These are phyloP conservation scores for Cutaneotrichosporon sp. DNA, from an alignment of 1,284 basidiomycete genomes.

Conservation along the genomic window DNA sequence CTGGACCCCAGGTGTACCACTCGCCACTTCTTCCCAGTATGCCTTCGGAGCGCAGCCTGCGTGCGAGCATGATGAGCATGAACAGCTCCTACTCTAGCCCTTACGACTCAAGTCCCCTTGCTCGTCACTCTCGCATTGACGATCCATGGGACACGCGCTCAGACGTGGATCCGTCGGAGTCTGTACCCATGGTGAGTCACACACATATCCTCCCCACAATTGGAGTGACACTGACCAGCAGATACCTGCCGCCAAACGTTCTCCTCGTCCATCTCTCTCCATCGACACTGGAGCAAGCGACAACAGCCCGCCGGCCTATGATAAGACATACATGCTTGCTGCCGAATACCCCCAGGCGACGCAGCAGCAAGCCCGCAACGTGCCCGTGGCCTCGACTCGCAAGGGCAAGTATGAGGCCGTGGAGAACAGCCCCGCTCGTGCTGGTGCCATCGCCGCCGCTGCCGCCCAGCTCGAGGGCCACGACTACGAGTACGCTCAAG, in stretches of 20 bases:
- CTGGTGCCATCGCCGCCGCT: not conserved
- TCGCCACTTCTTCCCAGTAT: not conserved
- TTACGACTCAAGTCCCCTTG: conserved; percentile 2
- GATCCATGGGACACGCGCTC: conserved; percentile 2
- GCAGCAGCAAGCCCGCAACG: no score
- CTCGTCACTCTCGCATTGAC: not conserved
- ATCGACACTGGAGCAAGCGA: not conserved
- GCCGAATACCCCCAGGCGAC: not conserved
- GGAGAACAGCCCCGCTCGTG: not conserved
- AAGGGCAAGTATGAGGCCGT: not conserved
- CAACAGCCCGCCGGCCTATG: not conserved
- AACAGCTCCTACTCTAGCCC: not conserved
- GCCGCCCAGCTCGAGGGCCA: not conserved
- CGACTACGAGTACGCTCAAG: not conserved
- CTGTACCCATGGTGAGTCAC: not conserved
- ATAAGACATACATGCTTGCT: not conserved
- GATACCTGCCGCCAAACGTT: not conserved
- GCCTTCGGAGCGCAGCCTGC: not conserved
- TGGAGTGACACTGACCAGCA: not conserved
- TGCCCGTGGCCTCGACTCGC: not conserved
- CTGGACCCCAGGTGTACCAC: not conserved
- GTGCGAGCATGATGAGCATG: not conserved
- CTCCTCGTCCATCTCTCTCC: not conserved
- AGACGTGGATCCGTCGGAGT: not conserved
- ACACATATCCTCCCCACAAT: not conserved